phyloP scores from a whole-genome alignment of 768 basidiomycete species.

The Xerocomellus intermedius region DNA sequence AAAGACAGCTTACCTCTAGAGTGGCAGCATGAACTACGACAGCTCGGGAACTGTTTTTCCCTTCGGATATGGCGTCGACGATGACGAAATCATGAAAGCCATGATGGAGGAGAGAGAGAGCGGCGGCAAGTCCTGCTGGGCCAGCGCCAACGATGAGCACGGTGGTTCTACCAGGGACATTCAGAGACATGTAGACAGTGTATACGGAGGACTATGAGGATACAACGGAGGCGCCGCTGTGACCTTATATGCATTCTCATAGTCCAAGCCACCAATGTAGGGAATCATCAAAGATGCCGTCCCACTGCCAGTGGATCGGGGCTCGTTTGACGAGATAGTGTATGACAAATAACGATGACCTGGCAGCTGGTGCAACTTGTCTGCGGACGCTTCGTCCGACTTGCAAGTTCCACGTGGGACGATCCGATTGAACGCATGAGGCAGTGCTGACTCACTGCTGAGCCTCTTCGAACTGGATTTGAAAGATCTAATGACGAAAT shows the following conservation, averaged over 20 bases:
- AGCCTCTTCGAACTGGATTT: neutral
- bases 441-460: too few species aligned
- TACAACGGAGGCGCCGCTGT: too few species aligned
- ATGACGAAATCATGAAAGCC: conserved; percentile 42
- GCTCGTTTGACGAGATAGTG: too few species aligned
- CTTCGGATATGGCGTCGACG: conserved; percentile 39
- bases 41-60: conserved; percentile 43
- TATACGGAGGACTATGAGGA: neutral
- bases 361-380: too few species aligned
- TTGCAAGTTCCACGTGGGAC: too few species aligned
- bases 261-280: neutral
- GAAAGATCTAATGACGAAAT: too few species aligned
- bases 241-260: neutral
- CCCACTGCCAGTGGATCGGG: too few species aligned
- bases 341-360: too few species aligned
- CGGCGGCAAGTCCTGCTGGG: conserved; percentile 46
- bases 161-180: conserved; percentile 36
- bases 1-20: conserved; percentile 40
- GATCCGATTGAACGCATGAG: neutral
- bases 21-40: conserved; percentile 50
- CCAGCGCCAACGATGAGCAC: conserved; percentile 53
- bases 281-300: too few species aligned
- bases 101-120: conserved; percentile 43
- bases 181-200: conserved; percentile 9
- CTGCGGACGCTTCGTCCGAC: too few species aligned